Percentiles rank a stretch among this genome's conserved stretches.
Evolutionary conservation across 1,284 basidiomycete genomes (phyloP).

Genomic region (Ceratobasidium sp.): DNA sequence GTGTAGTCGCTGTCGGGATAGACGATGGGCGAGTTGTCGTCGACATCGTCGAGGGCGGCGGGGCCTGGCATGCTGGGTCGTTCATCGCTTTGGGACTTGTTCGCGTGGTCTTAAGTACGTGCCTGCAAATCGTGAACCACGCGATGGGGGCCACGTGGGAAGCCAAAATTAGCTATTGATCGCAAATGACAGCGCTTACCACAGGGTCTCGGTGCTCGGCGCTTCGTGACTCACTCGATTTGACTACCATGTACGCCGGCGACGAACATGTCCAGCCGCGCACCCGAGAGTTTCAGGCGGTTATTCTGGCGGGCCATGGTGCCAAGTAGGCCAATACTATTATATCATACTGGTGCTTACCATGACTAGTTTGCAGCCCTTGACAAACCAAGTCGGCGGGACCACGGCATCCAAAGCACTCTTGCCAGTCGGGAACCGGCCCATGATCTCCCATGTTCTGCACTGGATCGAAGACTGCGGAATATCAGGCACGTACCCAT

Average conservation of each 20-base stretch:
- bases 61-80: conserved; percentile 6
- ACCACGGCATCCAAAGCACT: conserved; percentile 85
- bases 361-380: conserved; percentile 68
- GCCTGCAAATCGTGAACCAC: conserved; percentile 6
- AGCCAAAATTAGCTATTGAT: not conserved
- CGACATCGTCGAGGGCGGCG: not conserved
- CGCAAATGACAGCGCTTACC: not conserved
- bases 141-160: not conserved
- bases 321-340: conserved; percentile 69
- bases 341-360: conserved; percentile 8
- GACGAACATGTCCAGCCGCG: conserved; percentile 31
- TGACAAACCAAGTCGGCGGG: conserved; percentile 75
- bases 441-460: conserved; percentile 86
- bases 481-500: conserved; percentile 71
- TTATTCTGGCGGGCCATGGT: conserved; percentile 87
- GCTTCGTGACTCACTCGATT: conserved; percentile 17
- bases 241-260: conserved; percentile 20
- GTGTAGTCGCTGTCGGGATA: conserved; percentile 12
- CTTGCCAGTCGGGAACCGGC: conserved; percentile 86
- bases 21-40: conserved; percentile 9
- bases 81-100: not conserved
- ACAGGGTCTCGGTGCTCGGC: not conserved
- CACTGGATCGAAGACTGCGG: conserved; percentile 89
- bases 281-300: conserved; percentile 78
- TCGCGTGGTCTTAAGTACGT: conserved; percentile 10